phyloP scores from a whole-genome alignment of 2,329 filamentous ascomycete genomes.

The Penicillium sp. region DNA sequence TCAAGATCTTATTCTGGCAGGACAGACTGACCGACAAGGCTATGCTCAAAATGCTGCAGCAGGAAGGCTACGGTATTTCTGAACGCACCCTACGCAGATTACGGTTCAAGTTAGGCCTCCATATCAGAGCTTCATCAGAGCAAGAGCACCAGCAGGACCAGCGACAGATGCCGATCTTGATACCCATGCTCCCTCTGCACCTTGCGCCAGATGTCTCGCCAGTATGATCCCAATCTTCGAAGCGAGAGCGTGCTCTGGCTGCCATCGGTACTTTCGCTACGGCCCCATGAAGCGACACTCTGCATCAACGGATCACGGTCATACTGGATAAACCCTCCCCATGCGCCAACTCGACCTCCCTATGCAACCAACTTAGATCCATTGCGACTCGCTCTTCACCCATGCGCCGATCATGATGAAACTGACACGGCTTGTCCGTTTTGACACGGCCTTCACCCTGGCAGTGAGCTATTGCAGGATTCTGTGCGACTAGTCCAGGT shows the following conservation, averaged over 20 bases:
- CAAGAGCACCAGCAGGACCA: constrained; percentile 12
- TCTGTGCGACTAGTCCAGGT: not conserved
- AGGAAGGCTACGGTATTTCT: constrained; percentile 27
- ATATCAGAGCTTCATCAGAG: constrained; percentile 18
- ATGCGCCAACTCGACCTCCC: not conserved
- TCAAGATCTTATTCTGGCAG: constrained; percentile 23
- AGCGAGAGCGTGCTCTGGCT: not conserved
- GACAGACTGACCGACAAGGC: constrained; percentile 27
- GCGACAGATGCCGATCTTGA: not conserved
- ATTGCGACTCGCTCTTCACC: not conserved
- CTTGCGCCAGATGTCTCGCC: not conserved
- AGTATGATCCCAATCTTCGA: constrained; percentile 6
- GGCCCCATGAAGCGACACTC: constrained; percentile 1
- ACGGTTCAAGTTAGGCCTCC: constrained; percentile 27
- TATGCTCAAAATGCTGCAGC: constrained; percentile 24
- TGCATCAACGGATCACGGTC: not conserved
- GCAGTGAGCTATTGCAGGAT: not conserved
- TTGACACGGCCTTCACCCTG: not conserved
- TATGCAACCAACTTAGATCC: not conserved
- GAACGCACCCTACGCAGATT: constrained; percentile 25
- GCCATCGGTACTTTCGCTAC: not conserved
- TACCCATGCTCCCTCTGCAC: not conserved
- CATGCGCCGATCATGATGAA: not conserved
- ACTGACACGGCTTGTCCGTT: not conserved
- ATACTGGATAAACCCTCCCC: not conserved